Evolutionary conservation across 2,329 filamentous ascomycete genomes (phyloP), one percentile per base, ranked within the genome.

Genomic region (Verruconis gallopava): DNA sequence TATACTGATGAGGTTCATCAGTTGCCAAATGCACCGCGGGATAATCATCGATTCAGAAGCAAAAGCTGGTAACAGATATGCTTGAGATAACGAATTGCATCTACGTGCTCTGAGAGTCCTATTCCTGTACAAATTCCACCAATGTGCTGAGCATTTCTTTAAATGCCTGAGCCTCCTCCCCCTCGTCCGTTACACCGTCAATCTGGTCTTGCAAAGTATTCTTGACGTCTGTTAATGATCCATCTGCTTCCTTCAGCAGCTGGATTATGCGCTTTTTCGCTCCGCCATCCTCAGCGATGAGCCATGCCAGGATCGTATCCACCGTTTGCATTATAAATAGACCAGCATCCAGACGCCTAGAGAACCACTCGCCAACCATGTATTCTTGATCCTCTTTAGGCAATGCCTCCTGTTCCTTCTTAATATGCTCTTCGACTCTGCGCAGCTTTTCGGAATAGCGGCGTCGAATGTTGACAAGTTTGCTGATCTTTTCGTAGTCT

Each of bases 251-350:
- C 1, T 71, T 75, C 32, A 95, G 62, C 3, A 81, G 60, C 17
- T 68, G 62, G 38, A 68, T 60, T 21, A 94, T 76, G 51, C 71
- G 80, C 43, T 63, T 67, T 51, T 70, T 75, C 1, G 85, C 83
- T 0, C 84, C 85, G 22, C 69, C 69, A 53, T 98, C 91, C 61
- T 98, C 91, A 1, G 88, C 91, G 5, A 85, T 72, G 21, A 96
- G 69, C 91, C 91, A 98, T 11, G 88, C 84, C 21, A 98, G 61
- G 21, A 91, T 75, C 1, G 86, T 72, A 63, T 96, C 89, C 36
- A 91, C 74, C 2, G 76, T 81, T 64, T 94, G 85, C 43, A 95
- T 62, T 19, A 75, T 80, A 57, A 84, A 93, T 4, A 96, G 63
- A 0, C 91, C 91, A 0, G 84, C 85, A 48, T 94, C 86, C 13